These are phyloP conservation scores for Tanacetum coccineum DNA, from an alignment of 129 eudicot species.

Conservation along the genomic window DNA sequence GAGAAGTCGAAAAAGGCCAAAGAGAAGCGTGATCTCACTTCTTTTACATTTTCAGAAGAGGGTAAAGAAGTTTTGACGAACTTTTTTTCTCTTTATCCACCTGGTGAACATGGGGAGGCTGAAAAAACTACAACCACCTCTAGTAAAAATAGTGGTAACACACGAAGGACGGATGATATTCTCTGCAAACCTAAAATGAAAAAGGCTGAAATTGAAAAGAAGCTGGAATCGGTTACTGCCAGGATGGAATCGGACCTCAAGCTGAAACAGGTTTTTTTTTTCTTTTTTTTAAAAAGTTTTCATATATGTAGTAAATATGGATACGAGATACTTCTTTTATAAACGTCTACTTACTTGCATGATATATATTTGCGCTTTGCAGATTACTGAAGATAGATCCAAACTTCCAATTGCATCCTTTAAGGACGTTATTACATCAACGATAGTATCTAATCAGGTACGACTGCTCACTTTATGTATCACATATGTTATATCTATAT, in stretches of 20 bases:
- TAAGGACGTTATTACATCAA: conserved; percentile 61
- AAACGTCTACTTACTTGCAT: not conserved
- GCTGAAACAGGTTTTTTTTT: conserved; percentile 56
- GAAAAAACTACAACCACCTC: conserved; percentile 36
- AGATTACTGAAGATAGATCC: conserved; percentile 64
- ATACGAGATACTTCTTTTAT: not conserved
- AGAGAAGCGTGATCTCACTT: conserved; percentile 42
- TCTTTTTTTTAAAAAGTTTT: conserved; percentile 10
- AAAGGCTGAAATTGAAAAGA: conserved; percentile 49
- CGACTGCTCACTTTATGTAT: conserved; percentile 1
- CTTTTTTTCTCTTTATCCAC: conserved; percentile 68
- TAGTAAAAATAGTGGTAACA: conserved; percentile 29
- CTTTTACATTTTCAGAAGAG: conserved; percentile 70
- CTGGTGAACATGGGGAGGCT: conserved; percentile 41
- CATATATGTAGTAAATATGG: not conserved
- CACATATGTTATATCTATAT: not conserved
- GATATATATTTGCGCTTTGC: conserved; percentile 18
- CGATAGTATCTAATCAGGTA: conserved; percentile 79
- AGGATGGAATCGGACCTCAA: conserved; percentile 33
- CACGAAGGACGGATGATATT: conserved; percentile 44
- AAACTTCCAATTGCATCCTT: conserved; percentile 93
- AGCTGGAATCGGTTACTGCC: conserved; percentile 50
- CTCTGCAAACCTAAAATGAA: conserved; percentile 51
- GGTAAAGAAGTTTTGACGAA: conserved; percentile 58
- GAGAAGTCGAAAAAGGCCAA: conserved; percentile 24